Base-by-base conservation (phyloP, 371 early-diverging fungal species). In the Mortierella sp. region DNA sequence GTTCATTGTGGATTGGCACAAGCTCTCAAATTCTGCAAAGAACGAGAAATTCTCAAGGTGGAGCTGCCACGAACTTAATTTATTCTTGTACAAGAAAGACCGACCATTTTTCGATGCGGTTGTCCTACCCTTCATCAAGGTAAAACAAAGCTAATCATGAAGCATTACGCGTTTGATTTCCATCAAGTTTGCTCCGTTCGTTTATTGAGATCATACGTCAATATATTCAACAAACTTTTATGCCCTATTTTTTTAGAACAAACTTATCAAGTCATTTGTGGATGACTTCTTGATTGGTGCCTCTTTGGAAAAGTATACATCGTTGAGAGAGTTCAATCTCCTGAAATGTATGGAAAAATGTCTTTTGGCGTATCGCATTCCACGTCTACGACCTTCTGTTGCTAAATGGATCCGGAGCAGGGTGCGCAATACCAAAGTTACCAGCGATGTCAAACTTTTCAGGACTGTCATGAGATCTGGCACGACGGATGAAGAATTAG, bases 71-170 rank as follows among this genome's bases (percentile, higher is more conserved):
- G 90, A 90, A 70, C 60, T 89, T 23, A 88, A 89, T 67, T 58
- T 90, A 28, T 90, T 89, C 87, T 32, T 90, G 34, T 88, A 85
- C 76, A 81, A 83, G 26, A 88, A 87, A 45, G 89, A 90, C 54
- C 35, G 61, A 2, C 55, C 23, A 0, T 90, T 85, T 54, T 90
- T 89, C 64, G 79, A 86, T 42, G 23, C 56, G 0, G 75, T 83
- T 45, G 82, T 89, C 1, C 64, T 61, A 8, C 86, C 87, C 3
- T 85, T 77, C 26, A 68, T 90, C 26, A 76, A 85, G 86, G 89
- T 89, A 83, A 66, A 26, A 5, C 8, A 53, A 29, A 23, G 28
- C 15, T 53, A 23, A 9, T 53, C 3, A 3, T 10, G 6, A 40
- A 9, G 1, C 35, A 9, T 19, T 22, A 34, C 22, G 0, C 22